Evolutionary conservation across 352 stramenopile genomes (phyloP).

Genomic region (Elongisporangium undulatum): DNA sequence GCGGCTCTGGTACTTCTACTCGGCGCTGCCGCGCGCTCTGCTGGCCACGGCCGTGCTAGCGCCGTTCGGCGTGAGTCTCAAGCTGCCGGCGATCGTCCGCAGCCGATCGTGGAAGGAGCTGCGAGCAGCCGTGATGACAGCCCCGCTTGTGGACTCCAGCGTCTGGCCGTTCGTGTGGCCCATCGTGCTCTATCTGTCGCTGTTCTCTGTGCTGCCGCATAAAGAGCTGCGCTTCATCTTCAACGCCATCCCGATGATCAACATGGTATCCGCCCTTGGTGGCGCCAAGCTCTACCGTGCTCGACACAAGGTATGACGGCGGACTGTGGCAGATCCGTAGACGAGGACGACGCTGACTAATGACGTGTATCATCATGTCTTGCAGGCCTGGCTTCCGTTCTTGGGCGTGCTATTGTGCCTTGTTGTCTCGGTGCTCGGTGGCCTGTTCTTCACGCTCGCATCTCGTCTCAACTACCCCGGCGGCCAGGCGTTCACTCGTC

Average conservation of each 20-base stretch:
- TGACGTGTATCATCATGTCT: background rate
- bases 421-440: slow-evolving; percentile 36
- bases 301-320: slow-evolving; percentile 38
- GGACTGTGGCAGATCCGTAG: background rate
- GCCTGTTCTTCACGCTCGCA: slow-evolving; percentile 58
- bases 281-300: slow-evolving; percentile 64
- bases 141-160: slow-evolving; percentile 40
- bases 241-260: slow-evolving; percentile 95
- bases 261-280: slow-evolving; percentile 88
- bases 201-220: slow-evolving; percentile 97
- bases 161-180: slow-evolving; percentile 62
- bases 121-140: slow-evolving; percentile 21
- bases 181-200: slow-evolving; percentile 82
- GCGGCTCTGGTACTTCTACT: slow-evolving; percentile 96
- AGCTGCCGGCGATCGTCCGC: slow-evolving; percentile 36
- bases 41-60: slow-evolving; percentile 81
- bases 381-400: slow-evolving; percentile 43
- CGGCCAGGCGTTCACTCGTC: slow-evolving; percentile 53
- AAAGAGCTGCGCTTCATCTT: slow-evolving; percentile 99
- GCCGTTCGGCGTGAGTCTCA: slow-evolving; percentile 64
- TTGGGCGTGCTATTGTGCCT: slow-evolving; percentile 49
- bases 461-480: slow-evolving; percentile 93
- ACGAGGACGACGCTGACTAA: background rate
- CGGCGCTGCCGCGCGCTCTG: slow-evolving; percentile 89
- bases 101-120: slow-evolving; percentile 45